Base-by-base conservation (phyloP, 2,329 filamentous ascomycete genomes). In the Epichloe amarillans region DNA sequence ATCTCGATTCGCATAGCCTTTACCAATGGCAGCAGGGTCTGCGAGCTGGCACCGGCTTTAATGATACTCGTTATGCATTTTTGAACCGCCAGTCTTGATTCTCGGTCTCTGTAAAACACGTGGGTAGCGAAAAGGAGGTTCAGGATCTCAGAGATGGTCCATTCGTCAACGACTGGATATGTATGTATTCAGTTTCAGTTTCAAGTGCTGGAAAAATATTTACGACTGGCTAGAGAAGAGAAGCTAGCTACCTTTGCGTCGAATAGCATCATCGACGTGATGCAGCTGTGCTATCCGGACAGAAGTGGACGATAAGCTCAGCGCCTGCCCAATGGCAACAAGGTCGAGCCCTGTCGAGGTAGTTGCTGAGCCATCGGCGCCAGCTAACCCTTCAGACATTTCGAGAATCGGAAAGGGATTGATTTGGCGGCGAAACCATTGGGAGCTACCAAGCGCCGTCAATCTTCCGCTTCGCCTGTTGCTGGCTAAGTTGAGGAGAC, bases 41-140 rank as follows among this genome's bases (percentile, higher is more conserved):
- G 75, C 23, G 61, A 52, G 46, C 84, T 73, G 17, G 74, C 61
- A n/a, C 68, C 70, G 49, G 72, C 73, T 51, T 75, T 75, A 52
- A 90, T 74, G 57, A 91, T 74, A 48, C 80, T 75, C 56, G 75
- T 71, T 51, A 98, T 75, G 64, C 90, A 95, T 69, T 78, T 75
- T 65, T 95, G 86, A 35, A 89, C 88, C 38, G 88, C 88, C 59
- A 82, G 77, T 58, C 93, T 81, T 43, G 93, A 97, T 56, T 80
- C 73, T 60, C 90, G 82, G 69, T 98, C 93, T 67, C 82, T 72
- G 68, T 97, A 98, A 59, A 86, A 81, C 54, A 87, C 80, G 63
- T 96, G 89, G 48, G 90, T 96, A 64, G 82, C 81, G 70, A 97
- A 91, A 35, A 98, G 79, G 36, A 89, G 72, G 54, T 80, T 76